These are phyloP conservation scores for Caloboletus inedulis DNA, from an alignment of 1,284 basidiomycete species.

Conservation along the genomic window DNA sequence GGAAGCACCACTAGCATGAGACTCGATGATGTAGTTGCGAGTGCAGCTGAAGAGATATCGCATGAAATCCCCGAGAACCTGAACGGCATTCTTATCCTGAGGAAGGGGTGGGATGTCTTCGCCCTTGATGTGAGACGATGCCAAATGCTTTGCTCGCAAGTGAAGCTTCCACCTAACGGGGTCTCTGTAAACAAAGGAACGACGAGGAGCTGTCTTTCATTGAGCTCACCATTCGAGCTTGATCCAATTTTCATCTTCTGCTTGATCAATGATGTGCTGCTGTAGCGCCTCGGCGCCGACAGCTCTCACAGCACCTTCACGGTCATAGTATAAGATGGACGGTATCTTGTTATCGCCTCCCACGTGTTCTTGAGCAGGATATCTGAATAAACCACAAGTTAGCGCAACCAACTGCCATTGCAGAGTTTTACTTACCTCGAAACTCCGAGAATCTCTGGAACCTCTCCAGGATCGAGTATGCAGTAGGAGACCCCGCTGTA, in stretches of 20 bases:
- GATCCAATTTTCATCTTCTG: slow-evolving; percentile 43
- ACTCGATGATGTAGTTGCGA: slow-evolving; percentile 44
- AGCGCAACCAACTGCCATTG: not conserved
- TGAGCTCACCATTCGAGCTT: slow-evolving; percentile 47
- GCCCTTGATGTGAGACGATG: slow-evolving; percentile 22
- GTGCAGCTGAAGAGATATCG: slow-evolving; percentile 47
- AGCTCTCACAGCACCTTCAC: slow-evolving; percentile 40
- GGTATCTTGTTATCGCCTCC: slow-evolving; percentile 52
- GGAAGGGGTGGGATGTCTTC: slow-evolving; percentile 45
- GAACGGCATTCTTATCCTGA: slow-evolving; percentile 38
- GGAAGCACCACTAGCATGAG: slow-evolving; percentile 41
- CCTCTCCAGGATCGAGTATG: slow-evolving; percentile 43
- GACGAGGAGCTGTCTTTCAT: too few species aligned
- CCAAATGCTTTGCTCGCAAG: slow-evolving; percentile 39
- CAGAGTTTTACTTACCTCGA: slow-evolving; percentile 30
- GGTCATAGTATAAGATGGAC: slow-evolving; percentile 52
- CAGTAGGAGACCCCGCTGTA: slow-evolving; percentile 49
- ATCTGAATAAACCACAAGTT: slow-evolving; percentile 28
- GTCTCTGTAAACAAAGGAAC: not conserved
- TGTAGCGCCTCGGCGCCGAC: slow-evolving; percentile 48
- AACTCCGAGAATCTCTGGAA: slow-evolving; percentile 44
- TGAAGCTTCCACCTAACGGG: slow-evolving; percentile 55
- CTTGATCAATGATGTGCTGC: slow-evolving; percentile 38
- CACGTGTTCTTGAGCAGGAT: slow-evolving; percentile 40
- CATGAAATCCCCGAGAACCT: slow-evolving; percentile 53